Evolutionary conservation across 2,329 filamentous ascomycete genomes (phyloP).

Genomic region (Berkeleyomyces basicola): DNA sequence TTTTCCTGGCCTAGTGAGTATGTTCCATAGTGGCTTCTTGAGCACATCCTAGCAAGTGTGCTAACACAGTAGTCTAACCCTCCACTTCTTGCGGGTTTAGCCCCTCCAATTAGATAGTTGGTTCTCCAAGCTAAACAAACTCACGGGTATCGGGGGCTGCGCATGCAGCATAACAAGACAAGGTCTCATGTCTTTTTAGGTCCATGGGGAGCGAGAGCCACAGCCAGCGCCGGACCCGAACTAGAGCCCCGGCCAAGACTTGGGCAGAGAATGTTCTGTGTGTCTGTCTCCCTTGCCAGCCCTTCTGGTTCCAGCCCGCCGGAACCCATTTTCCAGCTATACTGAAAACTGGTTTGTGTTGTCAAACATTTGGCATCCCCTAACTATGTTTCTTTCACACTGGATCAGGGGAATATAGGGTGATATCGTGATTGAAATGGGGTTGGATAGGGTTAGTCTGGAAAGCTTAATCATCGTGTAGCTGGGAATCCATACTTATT

Average conservation of each 20-base stretch:
- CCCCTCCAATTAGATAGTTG: not conserved
- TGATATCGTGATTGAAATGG: too few relatives aligned
- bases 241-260: not conserved
- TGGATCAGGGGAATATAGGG: too few relatives aligned
- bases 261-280: not conserved
- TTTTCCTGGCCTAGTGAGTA: not conserved
- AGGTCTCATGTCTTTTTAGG: not conserved
- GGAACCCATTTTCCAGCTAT: not conserved
- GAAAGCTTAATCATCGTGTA: too few relatives aligned
- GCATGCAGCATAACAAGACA: not conserved
- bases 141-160: not conserved
- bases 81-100: not conserved
- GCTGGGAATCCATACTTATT: too few relatives aligned
- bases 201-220: not conserved
- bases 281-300: not conserved
- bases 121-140: not conserved
- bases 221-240: not conserved
- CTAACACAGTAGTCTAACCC: not conserved
- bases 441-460: too few relatives aligned
- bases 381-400: too few relatives aligned
- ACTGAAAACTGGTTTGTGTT: not conserved
- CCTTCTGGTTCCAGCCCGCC: not conserved
- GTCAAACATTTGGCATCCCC: too few relatives aligned
- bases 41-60: not conserved
- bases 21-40: not conserved